Conservation (phyloP, 371 early-diverging fungal species). For the Mortierella polycephala region DNA sequence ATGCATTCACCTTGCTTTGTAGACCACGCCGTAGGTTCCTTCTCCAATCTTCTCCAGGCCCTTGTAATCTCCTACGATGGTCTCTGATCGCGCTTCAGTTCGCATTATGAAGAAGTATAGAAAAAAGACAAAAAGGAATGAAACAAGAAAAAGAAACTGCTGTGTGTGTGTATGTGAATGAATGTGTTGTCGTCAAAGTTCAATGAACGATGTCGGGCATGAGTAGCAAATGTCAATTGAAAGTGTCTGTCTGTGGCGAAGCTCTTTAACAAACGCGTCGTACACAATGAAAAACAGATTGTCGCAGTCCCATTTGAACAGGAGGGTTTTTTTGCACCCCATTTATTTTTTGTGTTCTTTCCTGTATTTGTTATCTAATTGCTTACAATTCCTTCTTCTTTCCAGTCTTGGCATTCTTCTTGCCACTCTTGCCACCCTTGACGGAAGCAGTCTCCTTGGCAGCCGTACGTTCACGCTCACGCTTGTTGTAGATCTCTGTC, state of each 20-base stretch:
- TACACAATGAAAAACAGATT: too few species aligned
- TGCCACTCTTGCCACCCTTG: slow-evolving; percentile 20
- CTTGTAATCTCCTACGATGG: slow-evolving; percentile 57
- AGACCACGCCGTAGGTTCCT: slow-evolving; percentile 97
- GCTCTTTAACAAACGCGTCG: too few species aligned
- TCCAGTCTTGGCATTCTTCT: slow-evolving; percentile 11
- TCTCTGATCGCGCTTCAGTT: neutral
- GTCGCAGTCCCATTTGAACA: neutral
- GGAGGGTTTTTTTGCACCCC: too few species aligned
- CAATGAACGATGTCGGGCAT: too few species aligned
- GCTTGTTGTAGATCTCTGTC: slow-evolving; percentile 80
- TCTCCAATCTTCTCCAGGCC: slow-evolving; percentile 96
- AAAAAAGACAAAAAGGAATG: neutral
- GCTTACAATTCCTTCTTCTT: slow-evolving; percentile 42
- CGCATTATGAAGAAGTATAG: neutral
- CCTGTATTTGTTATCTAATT: neutral
- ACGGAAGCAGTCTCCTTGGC: slow-evolving; percentile 5
- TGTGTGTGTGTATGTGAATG: too few species aligned
- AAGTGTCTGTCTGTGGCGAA: neutral
- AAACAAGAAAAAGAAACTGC: neutral
- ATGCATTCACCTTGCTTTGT: slow-evolving; percentile 84
- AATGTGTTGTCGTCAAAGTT: too few species aligned
- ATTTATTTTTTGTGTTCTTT: neutral
- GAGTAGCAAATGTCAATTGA: neutral
- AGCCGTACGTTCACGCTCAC: slow-evolving; percentile 57